Evolutionary conservation across 345 rosid species (phyloP).

Genomic region (Bretschneidera sinensis): DNA sequence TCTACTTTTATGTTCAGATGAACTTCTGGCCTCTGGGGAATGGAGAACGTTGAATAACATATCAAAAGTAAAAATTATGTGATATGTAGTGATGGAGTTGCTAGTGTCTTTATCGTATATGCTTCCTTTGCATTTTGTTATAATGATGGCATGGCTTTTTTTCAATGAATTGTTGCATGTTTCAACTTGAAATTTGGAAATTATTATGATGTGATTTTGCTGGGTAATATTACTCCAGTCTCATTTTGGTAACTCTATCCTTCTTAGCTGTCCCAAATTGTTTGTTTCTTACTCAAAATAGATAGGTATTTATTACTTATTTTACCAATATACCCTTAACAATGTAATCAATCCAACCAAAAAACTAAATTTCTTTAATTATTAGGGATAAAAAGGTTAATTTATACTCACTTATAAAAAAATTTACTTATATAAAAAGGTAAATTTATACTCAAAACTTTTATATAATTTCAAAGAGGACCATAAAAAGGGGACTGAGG

Average conservation of each 20-base stretch:
- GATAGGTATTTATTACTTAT: background rate
- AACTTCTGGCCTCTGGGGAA: background rate
- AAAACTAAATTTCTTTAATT: too few relatives aligned
- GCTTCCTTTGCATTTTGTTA: background rate
- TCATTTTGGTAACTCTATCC: background rate
- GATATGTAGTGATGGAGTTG: background rate
- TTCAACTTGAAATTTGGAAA: constrained; percentile 2
- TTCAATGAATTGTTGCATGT: constrained; percentile 4
- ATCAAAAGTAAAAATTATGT: background rate
- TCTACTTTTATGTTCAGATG: background rate
- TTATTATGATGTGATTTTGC: constrained; percentile 3
- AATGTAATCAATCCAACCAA: too few relatives aligned
- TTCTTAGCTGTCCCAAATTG: background rate
- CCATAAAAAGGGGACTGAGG: background rate
- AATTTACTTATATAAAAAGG: too few relatives aligned
- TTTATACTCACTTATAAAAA: too few relatives aligned
- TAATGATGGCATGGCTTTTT: constrained; percentile 6
- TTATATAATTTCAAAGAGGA: background rate
- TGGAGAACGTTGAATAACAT: background rate
- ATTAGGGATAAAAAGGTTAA: too few relatives aligned
- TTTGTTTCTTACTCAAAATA: background rate
- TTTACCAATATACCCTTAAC: too few relatives aligned
- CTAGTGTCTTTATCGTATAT: background rate
- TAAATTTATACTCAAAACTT: too few relatives aligned
- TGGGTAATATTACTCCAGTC: background rate